Base-by-base conservation (phyloP, 2,329 filamentous ascomycete species). In the Pseudogymnoascus sp. region DNA sequence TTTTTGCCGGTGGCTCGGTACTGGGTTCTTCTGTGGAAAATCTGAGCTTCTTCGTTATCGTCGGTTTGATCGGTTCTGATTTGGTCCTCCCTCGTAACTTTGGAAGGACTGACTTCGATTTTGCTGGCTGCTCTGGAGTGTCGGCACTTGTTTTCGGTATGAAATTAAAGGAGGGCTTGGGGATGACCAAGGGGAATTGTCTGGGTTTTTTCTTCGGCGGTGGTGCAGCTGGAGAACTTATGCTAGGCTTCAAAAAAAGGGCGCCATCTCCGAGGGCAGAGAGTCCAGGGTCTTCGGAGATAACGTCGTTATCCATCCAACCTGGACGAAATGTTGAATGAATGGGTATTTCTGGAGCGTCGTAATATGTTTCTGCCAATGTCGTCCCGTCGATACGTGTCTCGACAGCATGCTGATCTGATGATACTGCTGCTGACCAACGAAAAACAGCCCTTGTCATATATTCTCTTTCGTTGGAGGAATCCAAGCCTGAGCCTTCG, bases 161-260 rank as follows among this genome's bases (percentile, higher is more conserved):
- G n/a, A 52, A 52, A 30, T 52, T 52, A 10, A 52, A 52, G 2
- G 45, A 52, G 0, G 45, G 45, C 4, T 52, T 52, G 2, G 45
- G 45, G 19, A 52, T 52, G 19, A 26, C 45, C 26, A 52, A 13
- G n/a, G 45, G 45, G 5, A 52, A 52, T 30, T 30, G 45, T 18
- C 45, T 30, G n/a, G 45, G n/a, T 30, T 52, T 52, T 30, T 52
- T 52, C 45, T 52, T 52, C 23, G 26, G 26, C 19, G 45, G 45
- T 6, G 28, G 10, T 18, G 45, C n/a, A 30, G 28, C 15, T 30
- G 45, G 15, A 18, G 26, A 19, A 3, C 26, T 52, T 30, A 30
- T 30, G n/a, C 26, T 52, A 26, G 45, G 45, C 5, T 52, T 52
- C 26, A 18, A 30, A 12, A 9, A 52, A 9, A 15, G 30, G 30